Conservation (phyloP, 257 asterid species). For the Capsicum chinense region DNA sequence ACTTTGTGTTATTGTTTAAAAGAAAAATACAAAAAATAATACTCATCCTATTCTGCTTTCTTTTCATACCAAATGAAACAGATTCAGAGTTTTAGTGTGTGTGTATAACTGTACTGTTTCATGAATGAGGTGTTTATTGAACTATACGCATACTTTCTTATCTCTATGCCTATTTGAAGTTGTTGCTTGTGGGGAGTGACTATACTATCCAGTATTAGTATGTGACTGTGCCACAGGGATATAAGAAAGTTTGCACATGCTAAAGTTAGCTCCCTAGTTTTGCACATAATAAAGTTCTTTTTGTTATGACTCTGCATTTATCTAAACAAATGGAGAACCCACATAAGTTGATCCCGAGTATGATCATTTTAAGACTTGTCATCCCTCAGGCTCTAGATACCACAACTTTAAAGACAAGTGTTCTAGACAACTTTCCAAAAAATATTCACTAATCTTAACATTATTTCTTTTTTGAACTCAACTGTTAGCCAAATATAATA, state of each 20-base stretch:
- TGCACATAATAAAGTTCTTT: neutral
- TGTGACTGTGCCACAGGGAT: neutral
- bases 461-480: neutral
- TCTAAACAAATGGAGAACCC: neutral
- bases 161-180: constrained; percentile 4
- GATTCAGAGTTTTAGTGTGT: neutral
- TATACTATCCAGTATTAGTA: neutral
- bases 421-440: neutral
- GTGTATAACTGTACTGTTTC: constrained; percentile 7
- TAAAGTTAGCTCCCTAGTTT: neutral
- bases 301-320: neutral
- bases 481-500: neutral
- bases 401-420: neutral
- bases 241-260: constrained; percentile 1
- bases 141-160: neutral
- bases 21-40: constrained; percentile 1
- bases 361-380: neutral
- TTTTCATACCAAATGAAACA: neutral
- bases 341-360: neutral
- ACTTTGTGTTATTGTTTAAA: neutral
- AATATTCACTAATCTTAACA: neutral
- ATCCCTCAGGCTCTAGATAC: neutral
- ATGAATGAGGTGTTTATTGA: neutral
- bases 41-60: neutral
- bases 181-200: neutral